These are phyloP conservation scores for Cytospora paraplurivora DNA, from an alignment of 2,329 filamentous ascomycete genomes.

Conservation along the genomic window DNA sequence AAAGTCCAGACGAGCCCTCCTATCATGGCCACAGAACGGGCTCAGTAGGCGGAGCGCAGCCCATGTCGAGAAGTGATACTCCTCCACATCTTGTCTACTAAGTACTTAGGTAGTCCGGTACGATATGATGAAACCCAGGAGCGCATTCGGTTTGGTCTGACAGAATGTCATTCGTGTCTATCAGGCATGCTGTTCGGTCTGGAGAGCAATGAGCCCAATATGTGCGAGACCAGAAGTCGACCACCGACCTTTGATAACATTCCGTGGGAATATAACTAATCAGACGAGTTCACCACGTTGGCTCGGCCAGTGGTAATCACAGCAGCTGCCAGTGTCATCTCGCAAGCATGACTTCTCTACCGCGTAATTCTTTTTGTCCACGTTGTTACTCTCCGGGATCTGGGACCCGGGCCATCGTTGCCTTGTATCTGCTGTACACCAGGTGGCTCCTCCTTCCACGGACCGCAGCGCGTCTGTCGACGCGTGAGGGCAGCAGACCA, in stretches of 20 bases:
- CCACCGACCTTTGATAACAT: slow-evolving; percentile 12
- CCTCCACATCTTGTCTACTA: too few relatives aligned
- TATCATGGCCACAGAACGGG: neutral
- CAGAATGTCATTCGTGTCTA: too few relatives aligned
- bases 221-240: slow-evolving; percentile 20
- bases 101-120: too few relatives aligned
- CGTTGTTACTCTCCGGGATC: too few relatives aligned
- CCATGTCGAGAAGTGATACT: too few relatives aligned
- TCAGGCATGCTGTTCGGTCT: too few relatives aligned
- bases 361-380: too few relatives aligned
- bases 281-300: neutral
- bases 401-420: too few relatives aligned
- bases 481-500: neutral
- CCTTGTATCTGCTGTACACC: slow-evolving; percentile 3
- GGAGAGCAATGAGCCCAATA: neutral
- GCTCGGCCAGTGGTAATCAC: neutral
- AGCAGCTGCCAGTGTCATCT: too few relatives aligned
- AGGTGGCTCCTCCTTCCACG: neutral
- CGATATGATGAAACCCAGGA: too few relatives aligned
- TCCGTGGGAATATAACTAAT: slow-evolving; percentile 17
- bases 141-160: too few relatives aligned
- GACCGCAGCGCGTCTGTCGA: neutral
- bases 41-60: neutral
- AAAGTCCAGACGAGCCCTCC: neutral
- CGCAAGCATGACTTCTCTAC: too few relatives aligned